Evolutionary conservation across 352 stramenopile species (phyloP), one percentile per base, ranked within the genome.

Genomic region (Phytophthora ohioensis): DNA sequence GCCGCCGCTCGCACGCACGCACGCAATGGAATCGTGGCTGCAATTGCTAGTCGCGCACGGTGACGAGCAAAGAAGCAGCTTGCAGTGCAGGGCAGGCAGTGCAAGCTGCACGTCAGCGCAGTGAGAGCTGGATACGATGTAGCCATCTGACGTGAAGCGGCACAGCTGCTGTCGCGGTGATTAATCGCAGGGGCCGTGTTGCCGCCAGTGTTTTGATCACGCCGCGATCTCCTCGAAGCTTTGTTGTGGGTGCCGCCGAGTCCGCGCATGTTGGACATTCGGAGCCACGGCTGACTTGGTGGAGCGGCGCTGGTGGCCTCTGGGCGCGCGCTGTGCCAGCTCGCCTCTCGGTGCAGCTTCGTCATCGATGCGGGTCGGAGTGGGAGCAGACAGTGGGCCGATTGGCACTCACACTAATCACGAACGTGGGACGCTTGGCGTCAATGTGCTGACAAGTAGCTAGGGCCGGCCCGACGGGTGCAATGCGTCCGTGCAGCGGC

Each of bases 331-430:
- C 21, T 27, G 21, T 27, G 21, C 17, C 45, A 52, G 45, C n/a
- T 57, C n/a, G 32, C 13, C 17, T n/a, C 62, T 64, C 53, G 53
- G 62, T 69, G 62, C 52, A 64, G 62, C 62, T 64, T 69, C 62
- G 62, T 69, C 62, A 69, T 52, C 53, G 5, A 3, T 6, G 43
- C 43, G 13, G 36, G 21, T 69, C 62, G 62, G 53, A 64, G 43
- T 64, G 43, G 52, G 43, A 64, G 53, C 4, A 6, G 15, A 66
- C 38, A 65, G 58, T 66, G 47, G 58, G 7, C 12, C 48, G 39
- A 12, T 46, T 46, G 2, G 31, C 21, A 5, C 27, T 17, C 45
- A 52, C 39, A 12, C 53, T 6, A 13, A 35, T 64, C 57, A 64
- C 57, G 39, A 53, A 21, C 27, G 59, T 67, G 59, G 59, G 47